phyloP scores from a whole-genome alignment of 1,284 basidiomycete genomes.

The Volvariella volvacea region DNA sequence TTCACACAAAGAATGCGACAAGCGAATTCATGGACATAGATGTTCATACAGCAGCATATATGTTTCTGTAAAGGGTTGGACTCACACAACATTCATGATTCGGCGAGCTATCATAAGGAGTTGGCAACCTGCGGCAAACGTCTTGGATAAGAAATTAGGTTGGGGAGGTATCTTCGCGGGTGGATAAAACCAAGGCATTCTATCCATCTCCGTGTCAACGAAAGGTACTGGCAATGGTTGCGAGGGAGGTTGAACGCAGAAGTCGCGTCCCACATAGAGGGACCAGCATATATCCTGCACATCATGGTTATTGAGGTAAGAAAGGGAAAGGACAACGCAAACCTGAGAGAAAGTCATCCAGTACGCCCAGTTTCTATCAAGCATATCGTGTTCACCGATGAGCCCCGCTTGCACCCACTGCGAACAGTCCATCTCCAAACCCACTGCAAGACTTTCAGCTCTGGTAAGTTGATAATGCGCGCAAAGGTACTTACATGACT shows the following conservation, averaged over 20 bases:
- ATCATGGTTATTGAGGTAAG: neutral
- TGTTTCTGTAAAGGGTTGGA: slow-evolving; percentile 6
- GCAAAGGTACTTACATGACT: slow-evolving; percentile 23
- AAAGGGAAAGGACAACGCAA: slow-evolving; percentile 1
- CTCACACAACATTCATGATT: slow-evolving; percentile 58
- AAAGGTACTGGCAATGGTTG: slow-evolving; percentile 35
- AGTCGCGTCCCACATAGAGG: slow-evolving; percentile 52
- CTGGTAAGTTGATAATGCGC: neutral
- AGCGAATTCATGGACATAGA: neutral
- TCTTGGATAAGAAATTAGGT: slow-evolving; percentile 41
- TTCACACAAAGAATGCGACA: neutral
- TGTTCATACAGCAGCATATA: no score
- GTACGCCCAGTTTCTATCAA: slow-evolving; percentile 51
- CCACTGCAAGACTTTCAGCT: slow-evolving; percentile 29
- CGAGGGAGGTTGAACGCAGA: slow-evolving; percentile 34
- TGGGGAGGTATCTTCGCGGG: slow-evolving; percentile 32
- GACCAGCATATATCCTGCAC: slow-evolving; percentile 51
- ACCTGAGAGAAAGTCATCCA: slow-evolving; percentile 49
- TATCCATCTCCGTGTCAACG: slow-evolving; percentile 38
- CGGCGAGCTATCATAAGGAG: slow-evolving; percentile 47
- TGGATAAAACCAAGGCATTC: slow-evolving; percentile 36
- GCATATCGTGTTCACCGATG: slow-evolving; percentile 41
- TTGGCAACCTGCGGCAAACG: slow-evolving; percentile 47
- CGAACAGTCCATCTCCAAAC: slow-evolving; percentile 50
- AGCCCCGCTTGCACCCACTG: slow-evolving; percentile 46